Conservation (phyloP, 768 basidiomycete species). For the Russula abietina region DNA sequence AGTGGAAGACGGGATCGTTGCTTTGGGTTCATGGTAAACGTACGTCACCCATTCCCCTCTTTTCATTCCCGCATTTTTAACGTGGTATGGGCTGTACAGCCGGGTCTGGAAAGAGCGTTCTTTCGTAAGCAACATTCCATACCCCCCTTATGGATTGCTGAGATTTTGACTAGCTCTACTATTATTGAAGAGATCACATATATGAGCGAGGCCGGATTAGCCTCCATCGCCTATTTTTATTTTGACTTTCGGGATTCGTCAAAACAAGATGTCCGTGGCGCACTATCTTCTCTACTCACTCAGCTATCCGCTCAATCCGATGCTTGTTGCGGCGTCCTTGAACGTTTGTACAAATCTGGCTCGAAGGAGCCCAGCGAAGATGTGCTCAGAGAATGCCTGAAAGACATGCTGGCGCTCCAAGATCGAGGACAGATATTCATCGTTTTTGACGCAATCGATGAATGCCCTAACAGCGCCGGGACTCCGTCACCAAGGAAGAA, state of each 20-base stretch:
- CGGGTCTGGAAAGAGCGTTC: neutral
- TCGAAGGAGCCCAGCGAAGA: neutral
- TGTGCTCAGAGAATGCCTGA: neutral
- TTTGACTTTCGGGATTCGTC: neutral
- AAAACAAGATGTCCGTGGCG: neutral
- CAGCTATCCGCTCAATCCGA: neutral
- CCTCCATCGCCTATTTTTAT: neutral
- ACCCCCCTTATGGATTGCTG: too few species aligned
- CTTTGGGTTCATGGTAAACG: neutral
- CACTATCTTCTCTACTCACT: neutral
- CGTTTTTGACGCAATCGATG: neutral
- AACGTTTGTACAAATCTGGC: neutral
- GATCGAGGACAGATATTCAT: neutral
- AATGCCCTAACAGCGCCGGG: neutral
- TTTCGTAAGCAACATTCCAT: neutral
- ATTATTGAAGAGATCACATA: neutral
- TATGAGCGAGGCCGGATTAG: neutral
- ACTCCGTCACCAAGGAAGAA: neutral
- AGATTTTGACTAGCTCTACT: neutral
- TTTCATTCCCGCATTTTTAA: neutral
- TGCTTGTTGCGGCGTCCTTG: neutral
- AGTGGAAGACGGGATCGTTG: neutral
- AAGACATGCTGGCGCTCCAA: neutral
- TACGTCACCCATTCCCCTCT: neutral
- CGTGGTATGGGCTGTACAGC: neutral